phyloP scores from a whole-genome alignment of 2,329 filamentous ascomycete species.

The Coniochaeta sp. region DNA sequence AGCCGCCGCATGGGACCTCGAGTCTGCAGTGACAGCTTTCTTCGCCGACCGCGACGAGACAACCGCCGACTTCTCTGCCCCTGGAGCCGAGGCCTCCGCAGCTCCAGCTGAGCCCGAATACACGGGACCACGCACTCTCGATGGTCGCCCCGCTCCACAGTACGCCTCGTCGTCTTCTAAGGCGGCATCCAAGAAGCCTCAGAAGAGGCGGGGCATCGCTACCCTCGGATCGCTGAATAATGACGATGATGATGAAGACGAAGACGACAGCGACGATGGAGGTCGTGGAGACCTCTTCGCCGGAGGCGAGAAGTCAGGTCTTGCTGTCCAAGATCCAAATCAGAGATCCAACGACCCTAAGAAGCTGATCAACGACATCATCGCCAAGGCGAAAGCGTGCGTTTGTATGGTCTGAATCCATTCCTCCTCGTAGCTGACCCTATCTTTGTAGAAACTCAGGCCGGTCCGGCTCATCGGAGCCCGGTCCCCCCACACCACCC shows the following conservation, averaged over 20 bases:
- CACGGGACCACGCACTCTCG: slow-evolving; percentile 55
- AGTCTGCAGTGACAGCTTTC: slow-evolving; percentile 54
- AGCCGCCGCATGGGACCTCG: slow-evolving; percentile 59
- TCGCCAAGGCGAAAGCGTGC: slow-evolving; percentile 56
- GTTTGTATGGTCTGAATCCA: slow-evolving; percentile 8
- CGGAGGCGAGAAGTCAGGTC: slow-evolving; percentile 75
- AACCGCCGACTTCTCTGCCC: slow-evolving; percentile 34
- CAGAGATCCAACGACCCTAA: slow-evolving; percentile 39
- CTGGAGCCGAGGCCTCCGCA: slow-evolving; percentile 14
- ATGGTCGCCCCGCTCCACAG: slow-evolving; percentile 50
- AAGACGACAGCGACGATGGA: slow-evolving; percentile 49
- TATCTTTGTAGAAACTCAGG: slow-evolving; percentile 32
- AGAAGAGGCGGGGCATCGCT: slow-evolving; percentile 49
- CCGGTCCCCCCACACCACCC: slow-evolving; percentile 34
- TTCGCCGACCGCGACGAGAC: slow-evolving; percentile 51
- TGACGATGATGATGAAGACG: slow-evolving; percentile 52
- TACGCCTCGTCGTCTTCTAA: slow-evolving; percentile 24
- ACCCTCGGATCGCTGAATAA: slow-evolving; percentile 52
- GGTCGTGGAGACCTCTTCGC: slow-evolving; percentile 67
- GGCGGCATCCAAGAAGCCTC: slow-evolving; percentile 30
- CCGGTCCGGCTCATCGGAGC: background rate
- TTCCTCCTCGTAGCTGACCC: background rate
- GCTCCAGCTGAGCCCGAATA: slow-evolving; percentile 35
- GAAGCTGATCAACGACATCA: slow-evolving; percentile 55
- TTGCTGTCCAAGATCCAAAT: slow-evolving; percentile 58